phyloP scores from a whole-genome alignment of 2,329 filamentous ascomycete genomes.

The Fonsecaea erecta region DNA sequence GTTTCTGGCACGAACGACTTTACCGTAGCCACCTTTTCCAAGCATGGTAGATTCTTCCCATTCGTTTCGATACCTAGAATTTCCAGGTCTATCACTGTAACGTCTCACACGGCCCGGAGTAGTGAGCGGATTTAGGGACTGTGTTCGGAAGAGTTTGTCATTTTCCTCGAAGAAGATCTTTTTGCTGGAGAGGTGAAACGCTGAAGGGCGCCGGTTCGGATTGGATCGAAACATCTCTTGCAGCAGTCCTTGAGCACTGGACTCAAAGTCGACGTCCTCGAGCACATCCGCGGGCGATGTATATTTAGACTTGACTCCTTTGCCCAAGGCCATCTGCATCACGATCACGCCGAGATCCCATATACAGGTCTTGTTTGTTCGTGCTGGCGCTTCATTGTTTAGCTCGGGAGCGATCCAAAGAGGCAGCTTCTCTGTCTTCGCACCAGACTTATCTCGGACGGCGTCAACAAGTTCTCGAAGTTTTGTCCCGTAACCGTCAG shows the following conservation, averaged over 20 bases:
- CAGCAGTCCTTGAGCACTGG: conserved; percentile 82
- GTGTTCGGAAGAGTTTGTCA: conserved; percentile 28
- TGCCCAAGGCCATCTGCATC: conserved; percentile 90
- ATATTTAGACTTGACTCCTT: conserved; percentile 75
- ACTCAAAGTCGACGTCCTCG: conserved; percentile 67
- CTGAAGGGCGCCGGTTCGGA: conserved; percentile 79
- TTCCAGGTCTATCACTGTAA: conserved; percentile 36
- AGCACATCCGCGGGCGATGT: conserved; percentile 65
- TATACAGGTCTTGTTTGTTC: conserved; percentile 79
- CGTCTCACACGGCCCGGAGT: conserved; percentile 27
- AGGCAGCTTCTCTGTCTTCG: conserved; percentile 72
- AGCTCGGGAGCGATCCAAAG: conserved; percentile 86
- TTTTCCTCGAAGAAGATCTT: conserved; percentile 36
- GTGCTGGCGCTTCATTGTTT: conserved; percentile 58
- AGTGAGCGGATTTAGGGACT: conserved; percentile 18
- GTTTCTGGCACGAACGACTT: conserved; percentile 93
- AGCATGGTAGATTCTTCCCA: conserved; percentile 88
- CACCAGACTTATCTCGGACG: conserved; percentile 56
- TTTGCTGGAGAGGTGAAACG: conserved; percentile 65
- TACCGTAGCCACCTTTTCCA: conserved; percentile 92
- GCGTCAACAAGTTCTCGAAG: conserved; percentile 54
- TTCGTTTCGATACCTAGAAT: conserved; percentile 82
- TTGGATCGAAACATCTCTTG: conserved; percentile 83
- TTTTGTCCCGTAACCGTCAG: conserved; percentile 63
- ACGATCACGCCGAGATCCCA: conserved; percentile 95